These are phyloP conservation scores for Neodidymelliopsis sp. DNA, from an alignment of 2,329 filamentous ascomycete genomes.

Conservation along the genomic window DNA sequence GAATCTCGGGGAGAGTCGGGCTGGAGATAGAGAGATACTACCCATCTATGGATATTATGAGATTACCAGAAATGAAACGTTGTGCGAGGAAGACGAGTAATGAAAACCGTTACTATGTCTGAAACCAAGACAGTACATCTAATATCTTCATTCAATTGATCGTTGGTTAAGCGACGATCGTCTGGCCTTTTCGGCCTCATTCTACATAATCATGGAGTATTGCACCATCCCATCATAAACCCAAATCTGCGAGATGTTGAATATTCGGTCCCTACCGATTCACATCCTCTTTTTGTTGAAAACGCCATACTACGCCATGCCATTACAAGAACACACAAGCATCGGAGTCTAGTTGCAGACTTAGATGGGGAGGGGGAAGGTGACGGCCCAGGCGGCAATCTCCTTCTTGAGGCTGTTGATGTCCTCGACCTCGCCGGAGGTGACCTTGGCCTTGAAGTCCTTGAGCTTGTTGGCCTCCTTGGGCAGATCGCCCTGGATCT, in stretches of 20 bases:
- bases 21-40: too few relatives aligned
- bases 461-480: slow-evolving; percentile 99
- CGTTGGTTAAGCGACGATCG: slow-evolving; percentile 26
- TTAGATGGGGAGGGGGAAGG: slow-evolving; percentile 89
- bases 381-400: slow-evolving; percentile 84
- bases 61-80: too few relatives aligned
- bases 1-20: too few relatives aligned
- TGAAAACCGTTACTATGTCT: too few relatives aligned
- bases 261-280: slow-evolving; percentile 27
- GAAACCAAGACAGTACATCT: too few relatives aligned
- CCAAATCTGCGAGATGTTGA: slow-evolving; percentile 34
- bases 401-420: slow-evolving; percentile 88
- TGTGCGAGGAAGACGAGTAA: background rate
- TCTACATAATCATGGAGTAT: slow-evolving; percentile 21
- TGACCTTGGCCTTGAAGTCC: slow-evolving; percentile 97
- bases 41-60: too few relatives aligned
- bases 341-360: background rate
- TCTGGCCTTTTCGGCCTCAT: slow-evolving; percentile 2
- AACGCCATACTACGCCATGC: slow-evolving; percentile 29
- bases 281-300: slow-evolving; percentile 39
- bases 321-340: slow-evolving; percentile 6
- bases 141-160: slow-evolving; percentile 12
- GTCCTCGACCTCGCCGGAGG: slow-evolving; percentile 77
- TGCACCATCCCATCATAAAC: slow-evolving; percentile 14
- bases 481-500: slow-evolving; percentile 82